Base-by-base conservation (phyloP, 495 filamentous ascomycete species). In the Annulohypoxylon stygium region DNA sequence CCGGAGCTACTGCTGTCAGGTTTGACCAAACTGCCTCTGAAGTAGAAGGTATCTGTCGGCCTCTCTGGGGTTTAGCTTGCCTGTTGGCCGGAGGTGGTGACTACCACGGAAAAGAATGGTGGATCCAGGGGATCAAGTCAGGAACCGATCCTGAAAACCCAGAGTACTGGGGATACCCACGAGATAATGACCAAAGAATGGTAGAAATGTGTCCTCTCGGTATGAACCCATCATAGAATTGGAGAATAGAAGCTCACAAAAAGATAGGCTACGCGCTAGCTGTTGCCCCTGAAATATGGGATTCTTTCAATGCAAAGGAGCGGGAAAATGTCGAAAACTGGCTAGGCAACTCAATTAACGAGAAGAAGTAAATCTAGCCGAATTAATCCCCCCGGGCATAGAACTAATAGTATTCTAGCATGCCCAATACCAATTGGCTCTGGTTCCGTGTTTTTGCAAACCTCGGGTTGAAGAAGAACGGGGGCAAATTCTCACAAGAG, bases 371-470 rank as follows among this genome's bases (percentile, higher is more conserved):
- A 70, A 80, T 73, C 0, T 14, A 37, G 14, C 2, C 20, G 41
- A 12, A n/a, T 11, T 2, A 37, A 37, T 20, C 37, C 33, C 60
- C 26, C 34, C 30, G 20, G 10, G 0, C 9, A 25, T 37, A 12
- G 5, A 53, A 23, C 70, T 77, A 70, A 78, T 47, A 14, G 2
- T 39, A 36, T 23, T 4, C 48, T 41, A 86, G 84, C 60, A 88
- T 88, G 86, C 86, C 86, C 1, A 85, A 88, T 69, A 88, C 86
- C 1, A 88, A 84, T 65, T 90, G 89, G 88, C 85, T 94, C 33
- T 94, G 91, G 92, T 94, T 94, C 74, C 89, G 92, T 16, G 91
- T 95, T 11, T 94, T 94, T 76, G 92, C 92, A 12, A 94, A 94
- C 75, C 86, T 94, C 1, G 92, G 92, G 0, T 79, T 95, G 36